A percentile compares a stretch with the other conserved stretches of the same genome.
Conservation (phyloP, 1,284 basidiomycete genomes). For the Ganoderma sinense region DNA sequence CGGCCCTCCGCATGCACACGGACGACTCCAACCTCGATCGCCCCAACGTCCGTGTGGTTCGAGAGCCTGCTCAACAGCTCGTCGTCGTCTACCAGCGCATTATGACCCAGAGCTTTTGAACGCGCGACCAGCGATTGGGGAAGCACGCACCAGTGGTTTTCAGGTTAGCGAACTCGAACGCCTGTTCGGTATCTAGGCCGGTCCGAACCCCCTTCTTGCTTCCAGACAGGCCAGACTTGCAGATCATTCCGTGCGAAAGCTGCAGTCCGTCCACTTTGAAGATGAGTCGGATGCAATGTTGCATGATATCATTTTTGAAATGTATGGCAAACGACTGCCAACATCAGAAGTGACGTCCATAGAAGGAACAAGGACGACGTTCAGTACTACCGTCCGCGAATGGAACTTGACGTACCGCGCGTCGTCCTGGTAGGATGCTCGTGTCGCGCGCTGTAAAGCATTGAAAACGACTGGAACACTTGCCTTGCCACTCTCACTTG, state of each 20-base stretch:
- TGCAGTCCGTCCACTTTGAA: constrained; percentile 14
- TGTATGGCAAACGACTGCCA: constrained; percentile 13
- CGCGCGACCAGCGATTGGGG: background rate
- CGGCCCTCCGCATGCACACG: constrained; percentile 2
- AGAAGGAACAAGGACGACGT: background rate
- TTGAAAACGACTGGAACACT: background rate
- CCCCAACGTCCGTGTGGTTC: constrained; percentile 11
- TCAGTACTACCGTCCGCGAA: background rate
- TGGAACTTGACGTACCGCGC: background rate
- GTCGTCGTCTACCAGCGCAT: constrained; percentile 16
- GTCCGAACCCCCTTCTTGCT: constrained; percentile 9
- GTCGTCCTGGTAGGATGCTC: background rate
- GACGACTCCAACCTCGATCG: constrained; percentile 7
- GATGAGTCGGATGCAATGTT: background rate
- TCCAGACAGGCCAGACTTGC: background rate
- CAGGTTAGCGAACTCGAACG: constrained; percentile 17
- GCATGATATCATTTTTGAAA: background rate
- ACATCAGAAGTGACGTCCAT: background rate
- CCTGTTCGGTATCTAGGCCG: constrained; percentile 8
- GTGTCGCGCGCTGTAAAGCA: background rate
- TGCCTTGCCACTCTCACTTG: constrained; percentile 29
- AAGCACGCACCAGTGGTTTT: constrained; percentile 11
- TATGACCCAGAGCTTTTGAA: background rate
- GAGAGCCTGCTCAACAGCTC: background rate
- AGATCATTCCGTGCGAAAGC: constrained; percentile 7